These are phyloP conservation scores for Pseudonitzschia multiseries DNA, from an alignment of 108 stramenopile genomes.

Conservation along the genomic window DNA sequence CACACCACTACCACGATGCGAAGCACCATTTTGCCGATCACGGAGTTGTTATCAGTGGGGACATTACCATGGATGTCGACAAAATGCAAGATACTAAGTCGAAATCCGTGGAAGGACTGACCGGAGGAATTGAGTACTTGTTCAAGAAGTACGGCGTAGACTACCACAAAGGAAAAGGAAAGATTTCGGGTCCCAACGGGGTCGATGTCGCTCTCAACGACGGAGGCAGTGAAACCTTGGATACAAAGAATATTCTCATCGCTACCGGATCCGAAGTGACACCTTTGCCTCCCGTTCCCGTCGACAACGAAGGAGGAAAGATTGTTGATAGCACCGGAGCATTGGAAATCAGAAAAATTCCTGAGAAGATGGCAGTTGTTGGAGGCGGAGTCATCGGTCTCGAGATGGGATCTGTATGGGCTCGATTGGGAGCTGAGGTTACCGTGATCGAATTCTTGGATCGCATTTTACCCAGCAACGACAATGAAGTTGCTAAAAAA, in stretches of 20 bases:
- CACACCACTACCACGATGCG: conserved; percentile 96
- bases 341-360: conserved; percentile 88
- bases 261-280: conserved; percentile 98
- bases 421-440: conserved; percentile 93
- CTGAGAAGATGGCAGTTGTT: conserved; percentile 92
- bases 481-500: conserved; percentile 93
- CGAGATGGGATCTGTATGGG: conserved; percentile 99
- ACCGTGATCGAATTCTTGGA: conserved; percentile 99
- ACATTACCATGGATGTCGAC: conserved; percentile 86
- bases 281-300: conserved; percentile 96
- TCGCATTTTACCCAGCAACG: conserved; percentile 93
- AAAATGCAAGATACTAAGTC: conserved; percentile 93
- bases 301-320: conserved; percentile 94
- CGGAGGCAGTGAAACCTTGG: conserved; percentile 77
- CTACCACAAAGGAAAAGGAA: conserved; percentile 95
- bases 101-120: conserved; percentile 93
- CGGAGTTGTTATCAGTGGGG: conserved; percentile 78
- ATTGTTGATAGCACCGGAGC: conserved; percentile 99
- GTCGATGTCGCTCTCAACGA: conserved; percentile 85
- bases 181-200: conserved; percentile 78
- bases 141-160: conserved; percentile 99
- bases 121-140: conserved; percentile 97
- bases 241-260: conserved; percentile 96
- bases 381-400: conserved; percentile 99
- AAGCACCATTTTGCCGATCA: conserved; percentile 94